These are phyloP conservation scores for Xylaria curta DNA, from an alignment of 495 filamentous ascomycete species.

Conservation along the genomic window DNA sequence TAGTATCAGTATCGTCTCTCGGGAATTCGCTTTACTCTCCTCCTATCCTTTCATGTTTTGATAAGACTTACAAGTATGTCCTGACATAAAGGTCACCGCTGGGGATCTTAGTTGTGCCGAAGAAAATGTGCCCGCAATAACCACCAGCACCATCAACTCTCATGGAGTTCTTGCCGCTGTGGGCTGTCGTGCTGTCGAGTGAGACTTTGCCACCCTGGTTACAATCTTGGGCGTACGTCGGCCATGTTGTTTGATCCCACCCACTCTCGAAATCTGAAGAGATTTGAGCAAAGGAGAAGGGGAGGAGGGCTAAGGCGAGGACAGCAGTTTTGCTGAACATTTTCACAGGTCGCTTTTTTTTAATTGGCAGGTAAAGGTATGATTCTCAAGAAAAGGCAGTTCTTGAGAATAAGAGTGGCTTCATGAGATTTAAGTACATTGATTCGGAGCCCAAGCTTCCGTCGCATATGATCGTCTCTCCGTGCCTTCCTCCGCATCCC, in stretches of 20 bases:
- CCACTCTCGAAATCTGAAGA: conserved; percentile 61
- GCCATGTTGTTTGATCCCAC: conserved; percentile 60
- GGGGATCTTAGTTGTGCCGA: conserved; percentile 62
- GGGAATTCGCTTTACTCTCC: neutral
- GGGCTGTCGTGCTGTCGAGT: conserved; percentile 56
- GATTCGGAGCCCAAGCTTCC: conserved; percentile 27
- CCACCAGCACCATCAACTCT: conserved; percentile 59
- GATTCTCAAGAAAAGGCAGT: neutral
- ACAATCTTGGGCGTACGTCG: conserved; percentile 61
- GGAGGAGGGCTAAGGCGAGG: conserved; percentile 53
- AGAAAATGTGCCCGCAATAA: conserved; percentile 66
- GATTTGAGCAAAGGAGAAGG: conserved; percentile 56
- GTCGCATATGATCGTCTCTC: conserved; percentile 17
- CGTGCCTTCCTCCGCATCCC: conserved; percentile 15
- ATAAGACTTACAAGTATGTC: conserved; percentile 55
- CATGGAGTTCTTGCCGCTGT: conserved; percentile 63
- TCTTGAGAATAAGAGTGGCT: neutral
- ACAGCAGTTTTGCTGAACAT: conserved; percentile 55
- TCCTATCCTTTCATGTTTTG: neutral
- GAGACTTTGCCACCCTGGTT: conserved; percentile 61
- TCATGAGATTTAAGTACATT: conserved; percentile 11
- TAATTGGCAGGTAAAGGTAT: neutral
- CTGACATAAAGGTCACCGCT: conserved; percentile 62
- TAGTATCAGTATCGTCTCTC: conserved; percentile 34
- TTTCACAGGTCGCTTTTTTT: neutral